Evolutionary conservation across 2,329 filamentous ascomycete genomes (phyloP).

Genomic region (Colletotrichum euphorbiae): DNA sequence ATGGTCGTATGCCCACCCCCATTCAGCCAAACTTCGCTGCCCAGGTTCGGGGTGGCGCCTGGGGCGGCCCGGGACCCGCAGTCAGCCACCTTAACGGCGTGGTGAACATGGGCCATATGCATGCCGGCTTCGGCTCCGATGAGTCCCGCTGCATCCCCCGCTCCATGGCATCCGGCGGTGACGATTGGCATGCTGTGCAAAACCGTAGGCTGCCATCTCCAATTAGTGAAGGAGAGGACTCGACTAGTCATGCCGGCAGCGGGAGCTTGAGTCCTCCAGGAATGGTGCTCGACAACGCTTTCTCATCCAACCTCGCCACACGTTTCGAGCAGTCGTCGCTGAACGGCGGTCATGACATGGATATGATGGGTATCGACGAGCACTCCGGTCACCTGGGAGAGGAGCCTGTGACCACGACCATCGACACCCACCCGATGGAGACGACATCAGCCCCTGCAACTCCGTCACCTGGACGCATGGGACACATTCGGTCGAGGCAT

Average conservation of each 20-base stretch:
- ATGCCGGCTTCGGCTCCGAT: slow-evolving; percentile 49
- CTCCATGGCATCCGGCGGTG: slow-evolving; percentile 56
- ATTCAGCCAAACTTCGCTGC: slow-evolving; percentile 69
- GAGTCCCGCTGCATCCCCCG: slow-evolving; percentile 61
- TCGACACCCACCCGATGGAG: slow-evolving; percentile 33
- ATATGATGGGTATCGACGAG: slow-evolving; percentile 50
- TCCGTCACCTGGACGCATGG: slow-evolving; percentile 62
- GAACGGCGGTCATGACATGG: slow-evolving; percentile 39
- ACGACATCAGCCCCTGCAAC: slow-evolving; percentile 45
- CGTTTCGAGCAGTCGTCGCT: slow-evolving; percentile 47
- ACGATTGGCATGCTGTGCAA: slow-evolving; percentile 65
- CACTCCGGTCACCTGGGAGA: slow-evolving; percentile 11
- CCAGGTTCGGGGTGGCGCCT: slow-evolving; percentile 65
- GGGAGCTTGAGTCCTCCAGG: slow-evolving; percentile 50
- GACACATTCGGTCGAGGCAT: slow-evolving; percentile 69
- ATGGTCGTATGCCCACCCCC: slow-evolving; percentile 67
- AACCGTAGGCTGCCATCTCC: slow-evolving; percentile 68
- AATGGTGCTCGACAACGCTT: slow-evolving; percentile 50
- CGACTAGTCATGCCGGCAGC: slow-evolving; percentile 38
- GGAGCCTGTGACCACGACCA: slow-evolving; percentile 18
- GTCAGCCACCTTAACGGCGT: slow-evolving; percentile 50
- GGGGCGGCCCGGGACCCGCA: slow-evolving; percentile 49
- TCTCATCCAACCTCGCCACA: slow-evolving; percentile 49
- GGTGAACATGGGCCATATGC: slow-evolving; percentile 54
- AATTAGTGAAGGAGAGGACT: slow-evolving; percentile 68